Evolutionary conservation across 495 filamentous ascomycete genomes (phyloP).

Genomic region (Talaromyces trachyspermus): DNA sequence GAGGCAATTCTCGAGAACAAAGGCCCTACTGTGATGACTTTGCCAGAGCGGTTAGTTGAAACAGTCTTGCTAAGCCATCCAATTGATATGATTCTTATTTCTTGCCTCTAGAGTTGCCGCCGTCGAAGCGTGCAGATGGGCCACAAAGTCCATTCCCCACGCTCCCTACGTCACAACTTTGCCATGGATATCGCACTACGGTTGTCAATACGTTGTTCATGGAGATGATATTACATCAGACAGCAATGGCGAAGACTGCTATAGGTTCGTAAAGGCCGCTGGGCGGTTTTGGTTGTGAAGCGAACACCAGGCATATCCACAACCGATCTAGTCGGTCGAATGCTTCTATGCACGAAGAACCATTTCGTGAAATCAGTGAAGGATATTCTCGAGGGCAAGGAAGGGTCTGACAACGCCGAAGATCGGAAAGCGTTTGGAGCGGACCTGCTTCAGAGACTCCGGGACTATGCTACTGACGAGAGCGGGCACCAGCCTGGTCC

Average conservation of each 20-base stretch:
- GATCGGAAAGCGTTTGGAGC: constrained; percentile 55
- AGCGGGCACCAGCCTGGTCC: constrained; percentile 61
- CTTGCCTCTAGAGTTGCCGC: constrained; percentile 54
- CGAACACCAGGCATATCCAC: constrained; percentile 95
- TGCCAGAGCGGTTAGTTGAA: constrained; percentile 66
- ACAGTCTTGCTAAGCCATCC: neutral
- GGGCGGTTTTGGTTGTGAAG: constrained; percentile 89
- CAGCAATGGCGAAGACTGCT: constrained; percentile 84
- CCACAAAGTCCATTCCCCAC: constrained; percentile 69
- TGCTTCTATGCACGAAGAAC: constrained; percentile 84
- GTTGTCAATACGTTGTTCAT: constrained; percentile 87
- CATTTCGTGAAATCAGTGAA: constrained; percentile 79
- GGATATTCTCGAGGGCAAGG: constrained; percentile 56
- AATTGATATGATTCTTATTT: neutral
- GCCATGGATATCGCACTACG: constrained; percentile 88
- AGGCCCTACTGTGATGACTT: constrained; percentile 93
- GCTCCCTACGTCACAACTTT: constrained; percentile 94
- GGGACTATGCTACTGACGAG: constrained; percentile 80
- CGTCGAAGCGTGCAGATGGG: constrained; percentile 92
- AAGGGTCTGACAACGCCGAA: constrained; percentile 59
- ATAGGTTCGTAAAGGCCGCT: constrained; percentile 89
- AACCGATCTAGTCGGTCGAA: constrained; percentile 92
- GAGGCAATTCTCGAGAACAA: constrained; percentile 94
- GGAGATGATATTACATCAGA: constrained; percentile 87
- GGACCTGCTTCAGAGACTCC: constrained; percentile 62